Evolutionary conservation across 2,329 filamentous ascomycete genomes (phyloP), one percentile per base, ranked within the genome.

Genomic region (Nemania abortiva): DNA sequence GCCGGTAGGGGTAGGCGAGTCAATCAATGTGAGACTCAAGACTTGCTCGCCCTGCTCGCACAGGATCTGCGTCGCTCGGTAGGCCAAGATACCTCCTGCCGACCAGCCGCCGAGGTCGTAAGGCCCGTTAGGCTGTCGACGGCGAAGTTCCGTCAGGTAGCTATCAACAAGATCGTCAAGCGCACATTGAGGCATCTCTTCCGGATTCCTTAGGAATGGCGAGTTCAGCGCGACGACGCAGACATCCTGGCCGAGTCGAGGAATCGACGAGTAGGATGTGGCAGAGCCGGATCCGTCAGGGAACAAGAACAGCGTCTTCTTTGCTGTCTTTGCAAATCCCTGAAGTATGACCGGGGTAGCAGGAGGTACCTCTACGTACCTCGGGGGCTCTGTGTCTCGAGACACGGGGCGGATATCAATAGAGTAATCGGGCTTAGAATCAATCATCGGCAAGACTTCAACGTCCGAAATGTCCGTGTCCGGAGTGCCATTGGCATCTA

Each of bases 91-190:
- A 6, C 68, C 68, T 13, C 68, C 68, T 6, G 64, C 60, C 1
- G 68, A 70, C 64, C 64, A 70, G 42, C 68, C 63, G 3, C 64
- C 68, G 2, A 70, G 37, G n/a, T 53, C 27, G 52, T 70, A 70
- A 2, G 64, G 64, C 5, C 68, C 68, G 18, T 47, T 52, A n/a
- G 64, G 60, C 11, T 70, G 64, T 3, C 68, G 63, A 2, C 64
- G 60, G n/a, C 64, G 59, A 6, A 70, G 39, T 50, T 70, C 64
- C n/a, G 50, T 29, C 1, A 70, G 27, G 29, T 70, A 70, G 9
- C 31, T 11, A 0, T 15, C 39, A 3, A 52, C 54, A 1, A 67
- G 50, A 22, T 20, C 20, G 45, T 49, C 45, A 2, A 64, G 39
- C 2, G 49, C 52, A 18, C 50, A 54, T 31, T 54, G 37, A 15